Evolutionary conservation across 1,284 basidiomycete genomes (phyloP), one percentile per base, ranked within the genome.

Genomic region (Spongispora temasekensis): DNA sequence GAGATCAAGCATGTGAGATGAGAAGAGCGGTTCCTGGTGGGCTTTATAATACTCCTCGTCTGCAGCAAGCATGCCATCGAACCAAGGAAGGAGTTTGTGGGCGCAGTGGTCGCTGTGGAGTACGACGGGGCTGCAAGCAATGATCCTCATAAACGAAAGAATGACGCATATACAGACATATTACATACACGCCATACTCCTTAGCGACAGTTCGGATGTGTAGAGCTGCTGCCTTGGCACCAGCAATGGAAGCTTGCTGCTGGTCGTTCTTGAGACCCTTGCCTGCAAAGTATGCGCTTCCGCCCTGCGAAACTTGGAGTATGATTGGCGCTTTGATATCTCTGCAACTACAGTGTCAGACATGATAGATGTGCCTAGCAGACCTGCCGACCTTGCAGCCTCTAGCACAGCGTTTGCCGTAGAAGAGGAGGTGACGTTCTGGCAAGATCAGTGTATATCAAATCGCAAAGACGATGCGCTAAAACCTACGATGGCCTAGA

Each of bases 101-200:
- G 97, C 97, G 76, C 97, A 99, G 83, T 99, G 97, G 80, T 99
- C 97, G 65, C 94, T 94, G 89, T 99, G 97, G 75, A 99, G 84
- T 66, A 99, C 87, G 71, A 99, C 97, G 69, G 97, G 97, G 65
- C 92, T 94, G 66, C 3, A 61, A 23, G 63, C 59, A 21, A 25
- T 56, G 10, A 34, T 44, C 50, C 12, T 51, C 54, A 30, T 59
- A 3, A 59, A 46, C 44, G 44, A 13, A 21, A n/a, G n/a, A n/a
- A n/a, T n/a, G n/a, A n/a, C n/a, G n/a, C n/a, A n/a, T n/a, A n/a
- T n/a, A n/a, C n/a, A n/a, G n/a, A n/a, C n/a, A n/a, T n/a, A n/a
- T 56, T 53, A 86, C 92, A 70, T 78, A 94, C 91, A 97, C 85
- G 79, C 95, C 94, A 76, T 96, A 97, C 9, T 82, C 82, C 74